Evolutionary conservation across 495 filamentous ascomycete genomes (phyloP), one percentile per base, ranked within the genome.

Genomic region (Tuber microsphaerosporum): DNA sequence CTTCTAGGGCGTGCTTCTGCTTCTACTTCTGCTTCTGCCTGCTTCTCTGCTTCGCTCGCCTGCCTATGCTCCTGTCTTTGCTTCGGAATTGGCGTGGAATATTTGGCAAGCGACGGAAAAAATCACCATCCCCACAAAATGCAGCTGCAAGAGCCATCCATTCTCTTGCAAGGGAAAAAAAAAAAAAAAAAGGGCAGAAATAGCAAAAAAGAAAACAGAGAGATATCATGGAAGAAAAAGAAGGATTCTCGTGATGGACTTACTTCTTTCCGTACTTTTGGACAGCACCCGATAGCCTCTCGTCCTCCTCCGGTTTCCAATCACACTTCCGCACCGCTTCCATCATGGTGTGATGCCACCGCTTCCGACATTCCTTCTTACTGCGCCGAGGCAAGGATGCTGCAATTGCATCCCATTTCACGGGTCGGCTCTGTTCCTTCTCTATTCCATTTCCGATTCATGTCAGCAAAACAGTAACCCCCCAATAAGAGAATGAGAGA

Each of bases 331-430:
- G 77, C n/a, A 85, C 83, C 2, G 81, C 83, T 70, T 83, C 76
- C 73, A 84, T 82, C 71, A 82, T 83, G 37, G 84, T 80, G 74
- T 83, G 83, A 75, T 84, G 84, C 84, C 84, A 85, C 14, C 84
- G 82, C 71, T 85, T 85, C 12, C 84, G 79, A 68, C 84, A 85
- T 74, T 85, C 84, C 46, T 85, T 85, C 81, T 85, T 85, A 71
- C 84, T 85, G 12, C 84, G 80, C 8, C 82, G 79, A 0, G 84
- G 84, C 45, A 85, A 82, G 41, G 84, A 79, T 56, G 80, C 75
- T 12, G 84, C 84, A 42, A 85, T 83, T 39, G 75, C 77, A 78
- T 84, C 82, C 84, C 84, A 85, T 75, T 84, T 85, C 73, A 85
- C 82, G 26, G 84, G 70, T 20, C 84, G 77, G 45, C 48, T 73